Conservation (phyloP, 257 asterid genomes). For the Nyctanthes arbortristis region DNA sequence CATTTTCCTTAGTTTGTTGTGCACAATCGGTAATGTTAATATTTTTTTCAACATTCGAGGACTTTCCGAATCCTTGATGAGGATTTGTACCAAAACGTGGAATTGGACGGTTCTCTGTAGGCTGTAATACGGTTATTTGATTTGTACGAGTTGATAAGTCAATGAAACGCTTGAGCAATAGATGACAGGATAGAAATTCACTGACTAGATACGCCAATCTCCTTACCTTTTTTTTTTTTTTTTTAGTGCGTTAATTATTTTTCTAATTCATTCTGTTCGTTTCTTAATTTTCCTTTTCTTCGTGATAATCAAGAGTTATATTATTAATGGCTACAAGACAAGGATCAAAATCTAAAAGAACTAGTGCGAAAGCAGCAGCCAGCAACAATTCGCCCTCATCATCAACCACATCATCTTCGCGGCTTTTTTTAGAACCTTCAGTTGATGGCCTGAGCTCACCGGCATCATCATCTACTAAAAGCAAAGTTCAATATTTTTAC, state of each 20-base stretch:
- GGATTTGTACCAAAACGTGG: background rate
- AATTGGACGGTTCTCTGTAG: background rate
- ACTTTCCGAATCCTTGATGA: background rate
- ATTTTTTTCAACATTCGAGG: background rate
- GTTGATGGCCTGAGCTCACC: conserved; percentile 76
- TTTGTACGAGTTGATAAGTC: background rate
- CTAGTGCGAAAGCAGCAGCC: conserved; percentile 37
- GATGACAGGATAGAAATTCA: too few species aligned
- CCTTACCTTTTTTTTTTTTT: background rate
- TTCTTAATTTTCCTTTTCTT: background rate
- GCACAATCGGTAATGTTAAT: background rate
- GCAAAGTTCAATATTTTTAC: conserved; percentile 58
- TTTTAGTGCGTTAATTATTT: background rate
- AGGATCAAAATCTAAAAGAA: conserved; percentile 53
- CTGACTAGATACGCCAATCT: background rate
- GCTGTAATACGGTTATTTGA: background rate
- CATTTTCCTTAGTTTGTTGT: background rate
- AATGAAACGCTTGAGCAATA: background rate
- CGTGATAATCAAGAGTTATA: conserved; percentile 14
- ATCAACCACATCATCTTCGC: conserved; percentile 84
- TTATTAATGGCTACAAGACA: conserved; percentile 62
- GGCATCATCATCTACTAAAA: conserved; percentile 79
- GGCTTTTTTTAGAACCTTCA: conserved; percentile 67
- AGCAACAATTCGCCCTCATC: conserved; percentile 68
- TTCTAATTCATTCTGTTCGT: conserved; percentile 1